Evolutionary conservation across 208 protist genomes (phyloP).

Genomic region (Leishmania gerbilli): DNA sequence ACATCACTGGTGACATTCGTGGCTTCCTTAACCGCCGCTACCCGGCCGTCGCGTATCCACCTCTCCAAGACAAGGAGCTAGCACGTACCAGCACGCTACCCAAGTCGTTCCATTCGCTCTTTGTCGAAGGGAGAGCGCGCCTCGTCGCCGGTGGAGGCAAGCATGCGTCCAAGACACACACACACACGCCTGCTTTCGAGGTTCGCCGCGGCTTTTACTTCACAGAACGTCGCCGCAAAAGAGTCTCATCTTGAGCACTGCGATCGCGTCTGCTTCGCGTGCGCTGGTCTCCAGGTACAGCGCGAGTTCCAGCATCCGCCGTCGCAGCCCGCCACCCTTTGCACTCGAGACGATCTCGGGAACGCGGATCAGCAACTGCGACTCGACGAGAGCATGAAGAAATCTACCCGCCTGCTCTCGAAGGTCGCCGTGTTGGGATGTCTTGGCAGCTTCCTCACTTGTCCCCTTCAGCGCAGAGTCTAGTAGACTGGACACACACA

Average conservation of each 20-base stretch:
- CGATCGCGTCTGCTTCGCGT: neutral
- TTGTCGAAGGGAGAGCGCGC: neutral
- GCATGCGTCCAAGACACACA: neutral
- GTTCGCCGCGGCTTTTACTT: neutral
- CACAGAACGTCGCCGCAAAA: slow-evolving; percentile 11
- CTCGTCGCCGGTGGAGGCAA: no score
- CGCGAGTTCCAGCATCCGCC: neutral
- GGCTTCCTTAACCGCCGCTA: neutral
- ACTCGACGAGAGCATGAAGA: slow-evolving; percentile 12
- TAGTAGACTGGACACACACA: neutral
- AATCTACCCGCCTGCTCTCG: slow-evolving; percentile 5
- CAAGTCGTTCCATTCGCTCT: neutral
- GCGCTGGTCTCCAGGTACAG: slow-evolving; percentile 7
- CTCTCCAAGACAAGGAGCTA: neutral
- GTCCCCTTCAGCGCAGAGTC: neutral
- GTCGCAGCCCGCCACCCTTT: neutral
- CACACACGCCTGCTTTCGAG: no score
- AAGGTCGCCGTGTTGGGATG: neutral
- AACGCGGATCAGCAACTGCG: slow-evolving; percentile 8
- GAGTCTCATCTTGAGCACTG: slow-evolving; percentile 18
- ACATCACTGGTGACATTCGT: neutral
- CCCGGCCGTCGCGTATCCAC: neutral
- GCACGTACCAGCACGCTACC: neutral
- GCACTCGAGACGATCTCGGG: neutral
- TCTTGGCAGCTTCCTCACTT: neutral